phyloP scores from a whole-genome alignment of 2,329 filamentous ascomycete species.

The Septoria linicola region DNA sequence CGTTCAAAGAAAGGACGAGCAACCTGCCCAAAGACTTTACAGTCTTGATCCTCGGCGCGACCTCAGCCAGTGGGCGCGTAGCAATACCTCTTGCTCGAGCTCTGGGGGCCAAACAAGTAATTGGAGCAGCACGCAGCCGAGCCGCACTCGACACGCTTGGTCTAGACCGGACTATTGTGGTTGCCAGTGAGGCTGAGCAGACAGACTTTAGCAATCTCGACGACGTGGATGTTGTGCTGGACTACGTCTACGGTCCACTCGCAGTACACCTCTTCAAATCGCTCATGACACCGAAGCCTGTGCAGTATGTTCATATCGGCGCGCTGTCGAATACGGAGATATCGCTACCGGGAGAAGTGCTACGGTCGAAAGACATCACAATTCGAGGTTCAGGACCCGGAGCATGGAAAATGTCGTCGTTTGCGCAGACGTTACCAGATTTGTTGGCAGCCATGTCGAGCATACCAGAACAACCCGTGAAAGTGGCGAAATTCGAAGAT shows the following conservation, averaged over 20 bases:
- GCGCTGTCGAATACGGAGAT: constrained; percentile 43
- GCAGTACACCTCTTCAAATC: constrained; percentile 45
- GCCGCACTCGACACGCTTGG: constrained; percentile 45
- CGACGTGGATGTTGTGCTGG: constrained; percentile 55
- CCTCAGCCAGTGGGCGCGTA: constrained; percentile 53
- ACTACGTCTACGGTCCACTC: constrained; percentile 57
- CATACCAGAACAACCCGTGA: constrained; percentile 29
- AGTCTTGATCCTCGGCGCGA: constrained; percentile 55
- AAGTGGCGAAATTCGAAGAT: constrained; percentile 28
- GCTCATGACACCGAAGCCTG: constrained; percentile 44
- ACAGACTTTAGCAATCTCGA: constrained; percentile 51
- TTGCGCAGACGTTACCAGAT: constrained; percentile 27
- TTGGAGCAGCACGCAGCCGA: constrained; percentile 54
- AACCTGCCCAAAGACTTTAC: constrained; percentile 47
- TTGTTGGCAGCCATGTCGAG: constrained; percentile 25
- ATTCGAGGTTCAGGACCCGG: constrained; percentile 36
- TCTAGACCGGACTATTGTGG: constrained; percentile 50
- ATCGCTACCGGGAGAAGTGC: constrained; percentile 44
- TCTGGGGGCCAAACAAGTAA: constrained; percentile 51
- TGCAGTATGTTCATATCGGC: constrained; percentile 57
- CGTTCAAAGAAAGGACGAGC: constrained; percentile 48
- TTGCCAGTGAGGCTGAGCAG: constrained; percentile 41
- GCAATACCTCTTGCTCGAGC: constrained; percentile 51
- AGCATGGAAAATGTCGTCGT: constrained; percentile 29
- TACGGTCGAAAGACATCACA: constrained; percentile 53